Evolutionary conservation across 768 basidiomycete genomes (phyloP).

Genomic region (Cubamyces sp.): DNA sequence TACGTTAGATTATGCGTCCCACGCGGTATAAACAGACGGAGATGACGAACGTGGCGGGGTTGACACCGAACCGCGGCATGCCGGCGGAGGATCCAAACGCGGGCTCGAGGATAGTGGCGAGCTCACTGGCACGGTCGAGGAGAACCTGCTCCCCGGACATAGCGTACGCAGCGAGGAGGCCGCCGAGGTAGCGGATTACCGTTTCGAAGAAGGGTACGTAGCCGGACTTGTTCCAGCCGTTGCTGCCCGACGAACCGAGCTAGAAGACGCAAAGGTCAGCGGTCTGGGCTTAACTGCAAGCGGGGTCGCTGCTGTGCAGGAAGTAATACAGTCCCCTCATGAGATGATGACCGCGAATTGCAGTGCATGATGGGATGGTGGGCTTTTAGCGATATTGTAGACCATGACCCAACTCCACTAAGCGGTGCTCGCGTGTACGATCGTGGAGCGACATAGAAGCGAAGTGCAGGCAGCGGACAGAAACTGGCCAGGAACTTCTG

Average conservation of each 20-base stretch:
- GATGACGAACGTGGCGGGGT: slow-evolving; percentile 58
- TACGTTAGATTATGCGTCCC: background rate
- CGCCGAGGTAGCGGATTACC: slow-evolving; percentile 88
- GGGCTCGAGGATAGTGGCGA: slow-evolving; percentile 69
- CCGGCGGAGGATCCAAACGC: slow-evolving; percentile 74
- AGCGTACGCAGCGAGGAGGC: slow-evolving; percentile 81
- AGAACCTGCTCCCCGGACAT: slow-evolving; percentile 65
- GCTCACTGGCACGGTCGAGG: slow-evolving; percentile 70
- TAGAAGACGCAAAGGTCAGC: background rate
- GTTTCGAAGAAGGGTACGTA: slow-evolving; percentile 78
- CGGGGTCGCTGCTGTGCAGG: background rate
- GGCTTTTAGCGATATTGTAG: too few species aligned
- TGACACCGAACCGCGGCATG: slow-evolving; percentile 68
- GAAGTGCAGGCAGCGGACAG: too few species aligned
- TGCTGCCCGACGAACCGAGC: background rate
- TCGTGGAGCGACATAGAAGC: too few species aligned
- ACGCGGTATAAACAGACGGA: background rate
- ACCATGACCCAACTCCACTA: too few species aligned
- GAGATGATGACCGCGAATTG: too few species aligned
- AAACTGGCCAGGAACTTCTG: too few species aligned
- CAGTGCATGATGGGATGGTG: too few species aligned
- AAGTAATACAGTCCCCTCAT: too few species aligned
- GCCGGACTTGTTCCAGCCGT: slow-evolving; percentile 4
- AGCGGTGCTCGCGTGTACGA: too few species aligned
- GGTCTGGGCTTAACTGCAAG: background rate